Percentiles rank a stretch among this genome's conserved stretches.
phyloP scores from a whole-genome alignment of 2,329 filamentous ascomycete species.

The Monosporascus ibericus region DNA sequence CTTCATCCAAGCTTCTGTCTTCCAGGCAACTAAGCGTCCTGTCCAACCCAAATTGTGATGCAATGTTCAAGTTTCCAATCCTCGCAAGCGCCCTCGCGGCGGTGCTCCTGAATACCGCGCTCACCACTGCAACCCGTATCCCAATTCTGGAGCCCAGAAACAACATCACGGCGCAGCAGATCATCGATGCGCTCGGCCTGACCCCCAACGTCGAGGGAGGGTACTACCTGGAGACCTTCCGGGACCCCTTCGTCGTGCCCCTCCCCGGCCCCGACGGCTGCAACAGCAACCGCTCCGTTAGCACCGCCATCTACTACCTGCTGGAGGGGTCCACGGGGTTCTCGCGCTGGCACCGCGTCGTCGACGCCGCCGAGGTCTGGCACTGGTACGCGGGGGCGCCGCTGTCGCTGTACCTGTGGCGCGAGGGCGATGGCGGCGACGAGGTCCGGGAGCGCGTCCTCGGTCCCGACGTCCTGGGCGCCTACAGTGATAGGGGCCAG shows the following conservation, averaged over 20 bases:
- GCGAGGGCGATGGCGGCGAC: constrained; percentile 39
- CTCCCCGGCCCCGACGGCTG: no score
- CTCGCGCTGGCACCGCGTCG: constrained; percentile 46
- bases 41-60: no score
- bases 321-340: constrained; percentile 31
- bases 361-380: constrained; percentile 46
- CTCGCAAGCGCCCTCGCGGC: no score
- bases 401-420: constrained; percentile 37
- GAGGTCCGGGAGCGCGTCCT: constrained; percentile 29
- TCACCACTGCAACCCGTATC: background rate
- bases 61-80: no score
- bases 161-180: constrained; percentile 32
- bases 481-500: constrained; percentile 4
- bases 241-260: constrained; percentile 26
- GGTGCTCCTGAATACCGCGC: no score
- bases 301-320: constrained; percentile 47
- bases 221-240: constrained; percentile 42
- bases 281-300: constrained; percentile 32
- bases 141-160: background rate
- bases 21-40: no score
- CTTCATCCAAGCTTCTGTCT: no score
- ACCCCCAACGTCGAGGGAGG: constrained; percentile 42
- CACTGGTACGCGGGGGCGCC: constrained; percentile 50
- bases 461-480: constrained; percentile 35
- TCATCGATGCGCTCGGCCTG: constrained; percentile 38